Evolutionary conservation across 371 early-diverging fungal genomes (phyloP).

Genomic region (Mucor sp.): DNA sequence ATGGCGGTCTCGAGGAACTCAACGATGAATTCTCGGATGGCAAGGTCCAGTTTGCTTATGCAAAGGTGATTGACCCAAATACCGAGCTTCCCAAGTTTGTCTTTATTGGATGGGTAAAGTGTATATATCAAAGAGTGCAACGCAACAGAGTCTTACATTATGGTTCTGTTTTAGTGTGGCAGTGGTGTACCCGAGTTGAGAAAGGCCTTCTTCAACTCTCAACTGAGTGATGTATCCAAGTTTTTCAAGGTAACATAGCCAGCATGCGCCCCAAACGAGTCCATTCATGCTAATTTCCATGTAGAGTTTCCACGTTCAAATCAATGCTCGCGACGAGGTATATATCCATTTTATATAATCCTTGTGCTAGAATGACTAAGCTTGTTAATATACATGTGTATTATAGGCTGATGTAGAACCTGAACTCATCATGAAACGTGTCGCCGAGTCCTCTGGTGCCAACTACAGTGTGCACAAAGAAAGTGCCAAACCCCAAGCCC

Average conservation of each 20-base stretch:
- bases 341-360: background rate
- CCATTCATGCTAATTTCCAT: background rate
- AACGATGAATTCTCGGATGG: constrained; percentile 89
- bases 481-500: constrained; percentile 39
- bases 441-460: constrained; percentile 83
- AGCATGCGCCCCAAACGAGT: too few species aligned
- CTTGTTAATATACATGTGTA: background rate
- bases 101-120: constrained; percentile 90
- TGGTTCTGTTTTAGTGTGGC: constrained; percentile 72
- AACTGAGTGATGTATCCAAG: constrained; percentile 76
- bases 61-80: constrained; percentile 84
- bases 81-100: constrained; percentile 87
- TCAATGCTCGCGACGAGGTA: constrained; percentile 85
- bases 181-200: constrained; percentile 91
- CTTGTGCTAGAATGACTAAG: background rate
- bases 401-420: constrained; percentile 81
- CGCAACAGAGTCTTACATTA: too few species aligned
- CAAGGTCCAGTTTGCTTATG: constrained; percentile 91
- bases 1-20: constrained; percentile 85
- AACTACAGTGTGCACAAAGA: constrained; percentile 87
- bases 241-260: constrained; percentile 81
- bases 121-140: too few species aligned
- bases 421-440: constrained; percentile 81
- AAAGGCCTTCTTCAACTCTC: constrained; percentile 87
- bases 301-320: constrained; percentile 86